Evolutionary conservation across 805 yeast genomes (phyloP), one percentile per base, ranked within the genome.

Genomic region (Saturnispora sanitii): DNA sequence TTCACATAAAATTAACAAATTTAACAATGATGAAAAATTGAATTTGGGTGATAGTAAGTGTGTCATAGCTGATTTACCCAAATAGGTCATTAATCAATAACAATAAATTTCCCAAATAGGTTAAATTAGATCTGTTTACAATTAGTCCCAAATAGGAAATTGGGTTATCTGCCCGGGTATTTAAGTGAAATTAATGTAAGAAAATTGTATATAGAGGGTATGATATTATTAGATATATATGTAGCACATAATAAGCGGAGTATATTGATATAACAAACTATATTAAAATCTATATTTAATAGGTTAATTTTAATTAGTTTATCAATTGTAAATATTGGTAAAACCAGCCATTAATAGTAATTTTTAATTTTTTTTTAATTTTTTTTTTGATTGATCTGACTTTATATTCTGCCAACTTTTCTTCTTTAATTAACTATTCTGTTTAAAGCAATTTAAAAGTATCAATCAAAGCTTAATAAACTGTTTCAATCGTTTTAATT

Each of bases 121-220:
- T 12, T 30, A 18, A 30, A 30, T 16, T 7, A 16, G 18, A 6
- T 4, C 9, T 35, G 29, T 35, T 35, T 19, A 35, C 31, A 32
- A 19, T 32, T 32, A 32, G 6, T 32, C 35, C 35, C 25, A 32
- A 32, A 32, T 7, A 17, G 25, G 35, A 15, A 32, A 32, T 15
- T 12, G 6, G 16, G 25, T 20, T 32, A 32, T 32, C 35, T 32
- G 15, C 5, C 12, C 8, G 15, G 18, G 15, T 8, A 30, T 6
- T 8, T 8, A 12, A 8, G 27, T n/a, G n/a, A n/a, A n/a, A n/a
- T n/a, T n/a, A n/a, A n/a, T n/a, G n/a, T n/a, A n/a, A n/a, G n/a
- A n/a, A 22, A 22, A 22, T 22, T 22, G 25, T 22, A 22, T n/a
- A n/a, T n/a, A n/a, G n/a, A n/a, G n/a, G n/a, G n/a, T n/a, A n/a